Evolutionary conservation across 2,329 filamentous ascomycete genomes (phyloP).

Genomic region (Verticillium tricorpus): DNA sequence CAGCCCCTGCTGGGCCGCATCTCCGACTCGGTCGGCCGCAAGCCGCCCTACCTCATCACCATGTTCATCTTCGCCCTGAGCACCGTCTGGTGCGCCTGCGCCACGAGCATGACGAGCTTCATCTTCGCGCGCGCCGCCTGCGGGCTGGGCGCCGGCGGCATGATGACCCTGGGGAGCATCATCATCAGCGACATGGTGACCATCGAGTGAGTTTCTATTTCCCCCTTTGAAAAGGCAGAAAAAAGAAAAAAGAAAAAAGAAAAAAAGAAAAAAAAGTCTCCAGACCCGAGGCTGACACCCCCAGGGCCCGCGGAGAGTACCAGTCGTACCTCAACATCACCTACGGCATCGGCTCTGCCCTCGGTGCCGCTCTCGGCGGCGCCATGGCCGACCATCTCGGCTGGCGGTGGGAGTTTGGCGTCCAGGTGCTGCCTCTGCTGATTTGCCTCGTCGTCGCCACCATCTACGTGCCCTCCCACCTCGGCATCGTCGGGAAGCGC

Average conservation of each 20-base stretch:
- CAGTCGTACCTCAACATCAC: slow-evolving; percentile 67
- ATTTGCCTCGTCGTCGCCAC: slow-evolving; percentile 40
- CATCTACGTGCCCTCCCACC: slow-evolving; percentile 43
- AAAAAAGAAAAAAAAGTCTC: background rate
- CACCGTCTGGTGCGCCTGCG: slow-evolving; percentile 66
- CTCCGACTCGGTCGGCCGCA: slow-evolving; percentile 69
- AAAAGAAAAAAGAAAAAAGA: too few relatives aligned
- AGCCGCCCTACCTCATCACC: slow-evolving; percentile 59
- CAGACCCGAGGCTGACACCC: background rate
- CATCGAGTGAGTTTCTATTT: slow-evolving; percentile 49
- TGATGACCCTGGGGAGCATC: slow-evolving; percentile 65
- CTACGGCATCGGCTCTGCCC: slow-evolving; percentile 52
- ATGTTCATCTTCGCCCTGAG: slow-evolving; percentile 59
- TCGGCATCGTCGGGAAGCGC: slow-evolving; percentile 43
- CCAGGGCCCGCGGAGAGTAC: slow-evolving; percentile 57
- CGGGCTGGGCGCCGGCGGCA: slow-evolving; percentile 68
- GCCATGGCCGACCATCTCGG: slow-evolving; percentile 65
- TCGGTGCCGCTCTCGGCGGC: slow-evolving; percentile 66
- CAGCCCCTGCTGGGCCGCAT: slow-evolving; percentile 71
- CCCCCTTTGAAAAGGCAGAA: background rate
- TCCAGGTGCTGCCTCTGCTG: slow-evolving; percentile 51
- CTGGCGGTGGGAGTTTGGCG: slow-evolving; percentile 69
- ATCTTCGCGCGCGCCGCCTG: slow-evolving; percentile 67
- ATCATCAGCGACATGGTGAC: slow-evolving; percentile 71
- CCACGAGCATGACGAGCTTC: slow-evolving; percentile 63